These are phyloP conservation scores for Lenwebbia sp. DNA, from an alignment of 345 rosid genomes.

Conservation along the genomic window DNA sequence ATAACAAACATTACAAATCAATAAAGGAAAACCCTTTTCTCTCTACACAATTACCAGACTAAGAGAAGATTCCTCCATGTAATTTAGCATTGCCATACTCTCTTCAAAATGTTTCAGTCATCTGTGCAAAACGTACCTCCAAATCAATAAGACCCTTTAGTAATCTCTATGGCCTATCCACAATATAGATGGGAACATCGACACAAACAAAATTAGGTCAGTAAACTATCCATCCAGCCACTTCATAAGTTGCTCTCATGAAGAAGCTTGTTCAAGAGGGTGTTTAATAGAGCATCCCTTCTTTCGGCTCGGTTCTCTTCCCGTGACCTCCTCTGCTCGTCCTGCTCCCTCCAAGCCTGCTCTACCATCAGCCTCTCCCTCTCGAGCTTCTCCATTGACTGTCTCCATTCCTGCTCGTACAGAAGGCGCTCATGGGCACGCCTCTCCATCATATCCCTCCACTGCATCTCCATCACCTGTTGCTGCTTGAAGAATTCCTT, in stretches of 20 bases:
- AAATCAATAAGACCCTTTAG: neutral
- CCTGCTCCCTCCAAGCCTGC: conserved; percentile 45
- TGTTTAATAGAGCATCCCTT: conserved; percentile 38
- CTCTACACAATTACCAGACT: neutral
- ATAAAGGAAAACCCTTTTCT: neutral
- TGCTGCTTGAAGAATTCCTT: conserved; percentile 39
- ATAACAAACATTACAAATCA: neutral
- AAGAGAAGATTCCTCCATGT: neutral
- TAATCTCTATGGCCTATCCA: neutral
- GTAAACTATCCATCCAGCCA: neutral
- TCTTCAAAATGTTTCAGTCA: neutral
- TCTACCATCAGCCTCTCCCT: conserved; percentile 38
- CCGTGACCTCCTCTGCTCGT: conserved; percentile 37
- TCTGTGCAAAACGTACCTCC: neutral
- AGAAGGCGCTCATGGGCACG: conserved; percentile 29
- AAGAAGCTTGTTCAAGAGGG: conserved; percentile 35
- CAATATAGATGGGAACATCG: neutral
- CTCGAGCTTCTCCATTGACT: conserved; percentile 40
- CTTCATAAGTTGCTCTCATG: conserved; percentile 1
- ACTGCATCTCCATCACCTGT: conserved; percentile 35
- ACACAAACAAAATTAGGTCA: neutral
- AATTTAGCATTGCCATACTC: neutral
- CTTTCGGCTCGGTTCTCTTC: conserved; percentile 47
- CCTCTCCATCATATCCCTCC: conserved; percentile 39
- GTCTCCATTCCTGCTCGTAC: conserved; percentile 46